Evolutionary conservation across 2,329 filamentous ascomycete species (phyloP).

Genomic region (Dactylellina cionopaga): DNA sequence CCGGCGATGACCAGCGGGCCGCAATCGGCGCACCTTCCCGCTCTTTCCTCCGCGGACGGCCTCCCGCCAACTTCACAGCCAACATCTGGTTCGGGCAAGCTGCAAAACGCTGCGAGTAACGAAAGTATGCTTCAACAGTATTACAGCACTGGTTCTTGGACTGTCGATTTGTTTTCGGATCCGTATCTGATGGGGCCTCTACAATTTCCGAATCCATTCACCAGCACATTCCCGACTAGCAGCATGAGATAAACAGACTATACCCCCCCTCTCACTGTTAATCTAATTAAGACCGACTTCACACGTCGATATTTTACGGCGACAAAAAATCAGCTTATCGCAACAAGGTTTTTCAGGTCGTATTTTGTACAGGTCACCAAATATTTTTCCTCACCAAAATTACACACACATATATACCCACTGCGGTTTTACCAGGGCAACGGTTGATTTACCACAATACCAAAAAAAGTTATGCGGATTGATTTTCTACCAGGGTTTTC

Average conservation of each 20-base stretch:
- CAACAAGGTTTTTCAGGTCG: conserved; percentile 23
- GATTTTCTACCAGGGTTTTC: background rate
- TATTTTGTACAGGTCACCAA: conserved; percentile 43
- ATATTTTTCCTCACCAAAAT: conserved; percentile 14
- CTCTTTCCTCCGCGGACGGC: conserved; percentile 27
- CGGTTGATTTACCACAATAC: conserved; percentile 33
- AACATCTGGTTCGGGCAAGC: conserved; percentile 16
- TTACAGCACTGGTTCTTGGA: conserved; percentile 50
- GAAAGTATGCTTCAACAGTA: conserved; percentile 46
- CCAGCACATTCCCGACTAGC: conserved; percentile 49
- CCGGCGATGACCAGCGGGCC: conserved; percentile 33
- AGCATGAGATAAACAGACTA: conserved; percentile 53
- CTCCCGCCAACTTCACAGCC: conserved; percentile 16
- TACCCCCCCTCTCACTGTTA: no score
- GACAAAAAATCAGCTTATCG: background rate
- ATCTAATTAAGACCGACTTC: no score
- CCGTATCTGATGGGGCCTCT: conserved; percentile 48
- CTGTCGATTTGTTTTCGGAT: conserved; percentile 48
- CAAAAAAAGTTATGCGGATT: conserved; percentile 35
- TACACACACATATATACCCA: conserved; percentile 28
- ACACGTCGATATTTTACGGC: no score
- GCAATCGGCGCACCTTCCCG: conserved; percentile 26
- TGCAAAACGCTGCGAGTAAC: conserved; percentile 30
- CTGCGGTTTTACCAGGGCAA: conserved; percentile 21
- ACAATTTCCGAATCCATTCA: conserved; percentile 44